A percentile compares a stretch with the other conserved stretches of the same genome.
phyloP scores from a whole-genome alignment of 192 early-diverging fungal genomes.

The Fimicolochytrium jonesii region DNA sequence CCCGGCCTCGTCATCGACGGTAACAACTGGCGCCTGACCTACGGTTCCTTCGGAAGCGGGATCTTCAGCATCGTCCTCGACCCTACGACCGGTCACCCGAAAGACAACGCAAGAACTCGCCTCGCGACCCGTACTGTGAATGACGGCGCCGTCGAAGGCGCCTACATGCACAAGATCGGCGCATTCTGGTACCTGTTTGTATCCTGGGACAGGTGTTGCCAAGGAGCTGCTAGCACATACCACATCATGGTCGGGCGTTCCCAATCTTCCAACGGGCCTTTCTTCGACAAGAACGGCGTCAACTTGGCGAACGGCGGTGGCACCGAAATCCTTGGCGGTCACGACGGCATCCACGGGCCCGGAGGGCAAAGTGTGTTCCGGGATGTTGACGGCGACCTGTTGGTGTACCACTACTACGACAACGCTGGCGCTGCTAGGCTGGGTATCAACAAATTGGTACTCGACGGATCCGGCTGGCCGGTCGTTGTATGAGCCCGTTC shows the following conservation, averaged over 20 bases:
- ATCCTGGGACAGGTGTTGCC: not conserved
- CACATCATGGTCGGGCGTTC: conserved; percentile 5
- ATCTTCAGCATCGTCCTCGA: not conserved
- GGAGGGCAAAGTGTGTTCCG: not conserved
- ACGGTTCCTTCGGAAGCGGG: not conserved
- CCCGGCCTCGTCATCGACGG: not conserved
- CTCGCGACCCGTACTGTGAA: not conserved
- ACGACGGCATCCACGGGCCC: not conserved
- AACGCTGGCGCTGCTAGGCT: no score
- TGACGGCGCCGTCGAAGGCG: not conserved
- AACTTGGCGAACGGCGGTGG: not conserved
- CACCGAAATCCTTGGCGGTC: not conserved
- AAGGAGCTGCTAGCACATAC: not conserved
- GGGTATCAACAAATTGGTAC: no score
- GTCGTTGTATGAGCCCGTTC: no score
- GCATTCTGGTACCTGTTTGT: not conserved
- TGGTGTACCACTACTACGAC: conserved; percentile 2
- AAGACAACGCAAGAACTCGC: no score
- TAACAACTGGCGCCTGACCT: conserved; percentile 1
- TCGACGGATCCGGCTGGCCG: no score
- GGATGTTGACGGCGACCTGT: not conserved
- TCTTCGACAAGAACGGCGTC: conserved; percentile 5
- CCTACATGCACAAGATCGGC: no score
- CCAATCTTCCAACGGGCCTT: not conserved
- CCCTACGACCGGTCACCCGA: not conserved